Percentiles rank a stretch among this genome's conserved stretches.
phyloP scores from a whole-genome alignment of 2,329 filamentous ascomycete genomes.

The Hymenoscyphus linearis region DNA sequence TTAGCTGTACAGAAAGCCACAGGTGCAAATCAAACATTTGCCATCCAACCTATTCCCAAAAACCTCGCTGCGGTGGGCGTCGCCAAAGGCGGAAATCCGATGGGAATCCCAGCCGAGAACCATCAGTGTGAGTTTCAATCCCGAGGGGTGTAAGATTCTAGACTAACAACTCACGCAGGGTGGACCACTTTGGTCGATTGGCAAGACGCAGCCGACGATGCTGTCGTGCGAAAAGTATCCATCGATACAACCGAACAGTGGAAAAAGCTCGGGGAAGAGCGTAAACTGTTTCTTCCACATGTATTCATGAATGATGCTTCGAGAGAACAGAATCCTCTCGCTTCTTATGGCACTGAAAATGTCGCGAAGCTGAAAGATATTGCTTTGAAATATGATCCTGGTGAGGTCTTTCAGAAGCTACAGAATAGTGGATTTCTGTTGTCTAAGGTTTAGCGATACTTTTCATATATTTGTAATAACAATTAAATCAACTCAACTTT shows the following conservation, averaged over 20 bases:
- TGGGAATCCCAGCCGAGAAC: background rate
- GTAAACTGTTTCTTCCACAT: constrained; percentile 2
- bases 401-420: constrained; percentile 34
- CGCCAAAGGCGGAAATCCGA: constrained; percentile 6
- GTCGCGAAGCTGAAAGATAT: constrained; percentile 31
- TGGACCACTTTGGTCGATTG: constrained; percentile 4
- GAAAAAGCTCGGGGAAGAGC: background rate
- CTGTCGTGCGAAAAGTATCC: background rate
- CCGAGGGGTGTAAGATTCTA: background rate
- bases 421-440: constrained; percentile 9
- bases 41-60: too few species aligned
- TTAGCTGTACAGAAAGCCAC: too few species aligned
- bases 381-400: constrained; percentile 34
- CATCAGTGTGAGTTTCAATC: background rate
- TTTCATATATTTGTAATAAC: too few species aligned
- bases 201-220: background rate
- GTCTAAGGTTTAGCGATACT: too few species aligned
- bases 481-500: too few species aligned
- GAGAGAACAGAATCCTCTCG: constrained; percentile 37
- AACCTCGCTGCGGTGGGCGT: background rate
- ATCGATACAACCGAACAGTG: background rate
- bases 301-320: constrained; percentile 41
- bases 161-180: background rate
- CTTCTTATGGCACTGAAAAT: constrained; percentile 37
- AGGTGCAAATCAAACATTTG: too few species aligned